Evolutionary conservation across 768 basidiomycete genomes (phyloP).

Genomic region (Daedaleopsis nitida): DNA sequence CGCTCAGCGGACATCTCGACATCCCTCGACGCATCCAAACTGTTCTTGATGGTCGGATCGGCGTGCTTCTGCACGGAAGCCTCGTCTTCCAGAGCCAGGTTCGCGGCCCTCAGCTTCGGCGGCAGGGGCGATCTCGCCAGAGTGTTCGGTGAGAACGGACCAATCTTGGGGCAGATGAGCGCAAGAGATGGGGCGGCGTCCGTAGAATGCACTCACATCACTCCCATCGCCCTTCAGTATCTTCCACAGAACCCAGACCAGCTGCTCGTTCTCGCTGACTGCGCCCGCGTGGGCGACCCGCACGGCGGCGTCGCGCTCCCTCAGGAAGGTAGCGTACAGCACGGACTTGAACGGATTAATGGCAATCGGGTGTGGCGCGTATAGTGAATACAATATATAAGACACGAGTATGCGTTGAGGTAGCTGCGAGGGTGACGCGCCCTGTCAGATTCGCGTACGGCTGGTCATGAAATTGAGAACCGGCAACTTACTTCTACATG

Average conservation of each 20-base stretch:
- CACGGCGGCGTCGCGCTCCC: constrained; percentile 66
- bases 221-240: constrained; percentile 81
- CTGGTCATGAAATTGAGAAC: no score
- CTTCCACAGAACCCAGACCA: constrained; percentile 89
- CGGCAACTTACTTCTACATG: constrained; percentile 52
- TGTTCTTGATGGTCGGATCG: constrained; percentile 11
- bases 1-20: constrained; percentile 38
- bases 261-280: constrained; percentile 66
- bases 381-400: constrained; percentile 79
- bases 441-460: not conserved
- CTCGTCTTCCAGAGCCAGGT: constrained; percentile 70
- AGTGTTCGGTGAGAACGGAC: constrained; percentile 76
- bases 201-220: constrained; percentile 54
- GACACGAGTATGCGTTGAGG: constrained; percentile 76
- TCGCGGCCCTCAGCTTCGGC: constrained; percentile 70
- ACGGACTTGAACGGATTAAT: constrained; percentile 84
- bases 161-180: constrained; percentile 52
- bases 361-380: constrained; percentile 76
- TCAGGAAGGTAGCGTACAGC: constrained; percentile 64
- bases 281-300: constrained; percentile 48
- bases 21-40: constrained; percentile 6
- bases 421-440: constrained; percentile 43
- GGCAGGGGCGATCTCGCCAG: constrained; percentile 76
- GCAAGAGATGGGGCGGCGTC: not conserved
- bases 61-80: constrained; percentile 10